Base-by-base conservation (phyloP, 2,329 filamentous ascomycete genomes). In the Arthrobotrys sinensis region DNA sequence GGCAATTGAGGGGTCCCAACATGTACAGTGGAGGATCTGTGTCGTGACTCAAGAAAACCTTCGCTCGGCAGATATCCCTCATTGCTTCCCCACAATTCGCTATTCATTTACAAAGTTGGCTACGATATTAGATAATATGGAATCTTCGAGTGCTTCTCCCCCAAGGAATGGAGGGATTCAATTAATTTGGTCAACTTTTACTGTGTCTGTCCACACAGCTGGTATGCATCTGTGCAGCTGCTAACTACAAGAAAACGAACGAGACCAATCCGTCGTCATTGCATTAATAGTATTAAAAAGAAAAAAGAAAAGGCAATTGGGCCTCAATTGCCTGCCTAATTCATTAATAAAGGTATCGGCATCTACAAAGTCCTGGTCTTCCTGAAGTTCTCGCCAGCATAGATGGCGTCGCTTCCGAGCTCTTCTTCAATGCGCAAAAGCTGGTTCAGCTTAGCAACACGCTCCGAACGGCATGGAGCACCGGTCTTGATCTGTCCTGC, bases 341-440 rank as follows among this genome's bases (percentile, higher is more conserved):
- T 50, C 50, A 57, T 10, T 32, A 28, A 65, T 65, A 16, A 24
- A 21, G 24, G n/a, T 46, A 40, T 46, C 12, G 16, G n/a, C 21
- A 34, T 21, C 55, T 78, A 78, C 43, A 78, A 21, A 5, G 93
- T 94, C 84, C 97, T 91, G 80, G 95, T 87, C 83, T 87, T 94
- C 88, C 95, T 92, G 93, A 98, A 99, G 85, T 93, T 94, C 84
- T 89, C 87, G 82, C 96, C 96, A 82, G 95, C 94, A 85, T 95
- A 99, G 87, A 98, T 85, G 82, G 95, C 96, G 83, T 96, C 91
- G 83, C 91, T 89, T 83, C 94, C 94, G 81, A 99, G 92, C 90
- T 99, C 96, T 89, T 99, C 96, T 90, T 99, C 96, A 83, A 99
- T 99, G 85, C 96, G 93, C 84, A 99, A 92, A 84, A 99, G 97